Percentiles rank a stretch among this genome's conserved stretches.
These are phyloP conservation scores for Xerocomus minutiporus DNA, from an alignment of 1,284 basidiomycete species.

Conservation along the genomic window DNA sequence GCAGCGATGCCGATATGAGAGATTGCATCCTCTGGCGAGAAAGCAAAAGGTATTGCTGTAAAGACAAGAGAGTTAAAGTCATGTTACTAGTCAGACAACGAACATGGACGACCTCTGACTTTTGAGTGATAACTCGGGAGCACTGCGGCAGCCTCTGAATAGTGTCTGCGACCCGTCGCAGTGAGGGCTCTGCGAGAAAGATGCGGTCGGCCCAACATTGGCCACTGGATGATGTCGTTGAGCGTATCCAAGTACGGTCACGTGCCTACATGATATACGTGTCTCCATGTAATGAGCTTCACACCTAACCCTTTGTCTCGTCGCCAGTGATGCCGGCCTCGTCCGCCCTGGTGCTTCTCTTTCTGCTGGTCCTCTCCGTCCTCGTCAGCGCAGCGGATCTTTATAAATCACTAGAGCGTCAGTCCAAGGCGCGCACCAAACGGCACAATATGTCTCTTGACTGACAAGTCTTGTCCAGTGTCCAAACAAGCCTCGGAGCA, in stretches of 20 bases:
- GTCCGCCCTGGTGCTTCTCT: slow-evolving; percentile 34
- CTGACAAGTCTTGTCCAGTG: slow-evolving; percentile 44
- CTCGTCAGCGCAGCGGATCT: slow-evolving; percentile 61
- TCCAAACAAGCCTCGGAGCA: slow-evolving; percentile 75
- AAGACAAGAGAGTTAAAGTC: slow-evolving; percentile 5
- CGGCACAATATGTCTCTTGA: slow-evolving; percentile 28
- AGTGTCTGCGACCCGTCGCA: slow-evolving; percentile 9
- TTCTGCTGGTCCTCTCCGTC: slow-evolving; percentile 44
- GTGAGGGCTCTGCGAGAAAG: slow-evolving; percentile 2
- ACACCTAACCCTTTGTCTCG: not conserved
- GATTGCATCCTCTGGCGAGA: slow-evolving; percentile 33
- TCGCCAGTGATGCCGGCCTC: slow-evolving; percentile 23
- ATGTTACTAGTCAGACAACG: not conserved
- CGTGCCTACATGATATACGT: slow-evolving; percentile 31
- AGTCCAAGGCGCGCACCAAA: slow-evolving; percentile 39
- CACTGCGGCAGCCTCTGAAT: slow-evolving; percentile 13
- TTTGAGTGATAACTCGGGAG: slow-evolving; percentile 34
- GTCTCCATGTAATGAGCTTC: slow-evolving; percentile 13
- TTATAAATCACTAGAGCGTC: slow-evolving; percentile 73
- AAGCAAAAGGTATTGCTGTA: slow-evolving; percentile 39
- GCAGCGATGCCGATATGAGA: slow-evolving; percentile 24
- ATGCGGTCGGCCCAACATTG: not conserved
- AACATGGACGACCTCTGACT: slow-evolving; percentile 40
- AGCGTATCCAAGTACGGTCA: slow-evolving; percentile 10
- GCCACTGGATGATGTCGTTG: not conserved